Percentiles rank a stretch among this genome's conserved stretches.
Conservation (phyloP, 306 rosid genomes). For the Macrotyloma uniflorum region DNA sequence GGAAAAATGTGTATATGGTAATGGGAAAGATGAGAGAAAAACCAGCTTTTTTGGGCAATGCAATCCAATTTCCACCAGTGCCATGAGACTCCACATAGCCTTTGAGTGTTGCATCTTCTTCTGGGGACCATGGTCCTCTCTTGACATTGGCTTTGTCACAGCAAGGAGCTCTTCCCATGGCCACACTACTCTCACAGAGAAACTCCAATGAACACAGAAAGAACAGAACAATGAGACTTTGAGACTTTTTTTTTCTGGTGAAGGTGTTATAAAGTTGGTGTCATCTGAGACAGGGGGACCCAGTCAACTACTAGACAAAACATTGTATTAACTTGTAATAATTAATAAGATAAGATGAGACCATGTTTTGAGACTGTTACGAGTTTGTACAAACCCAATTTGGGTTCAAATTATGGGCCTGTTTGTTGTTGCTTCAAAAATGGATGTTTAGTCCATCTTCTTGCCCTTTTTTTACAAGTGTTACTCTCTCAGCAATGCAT, state of each 20-base stretch:
- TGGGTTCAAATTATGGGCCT: constrained; percentile 2
- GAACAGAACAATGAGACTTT: constrained; percentile 8
- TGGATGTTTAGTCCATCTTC: neutral
- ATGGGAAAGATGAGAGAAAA: constrained; percentile 22
- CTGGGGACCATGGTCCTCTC: constrained; percentile 95
- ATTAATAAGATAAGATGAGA: neutral
- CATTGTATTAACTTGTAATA: neutral
- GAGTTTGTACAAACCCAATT: constrained; percentile 6
- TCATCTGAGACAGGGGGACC: constrained; percentile 33
- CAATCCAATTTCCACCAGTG: constrained; percentile 81
- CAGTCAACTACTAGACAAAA: constrained; percentile 42
- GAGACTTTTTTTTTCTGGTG: neutral
- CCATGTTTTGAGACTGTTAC: neutral
- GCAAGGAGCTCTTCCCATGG: constrained; percentile 94
- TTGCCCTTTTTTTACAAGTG: no score
- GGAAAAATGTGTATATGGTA: neutral
- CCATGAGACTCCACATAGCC: constrained; percentile 67
- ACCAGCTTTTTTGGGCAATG: constrained; percentile 89
- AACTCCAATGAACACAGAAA: constrained; percentile 17
- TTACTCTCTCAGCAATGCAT: no score
- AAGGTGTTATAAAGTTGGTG: constrained; percentile 49
- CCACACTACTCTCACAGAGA: neutral
- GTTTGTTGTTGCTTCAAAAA: neutral
- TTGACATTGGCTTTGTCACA: constrained; percentile 90
- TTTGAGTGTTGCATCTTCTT: constrained; percentile 82